A percentile compares a stretch with the other conserved stretches of the same genome.
phyloP scores from a whole-genome alignment of 2,329 filamentous ascomycete species.

The Furcasterigmium sp. region DNA sequence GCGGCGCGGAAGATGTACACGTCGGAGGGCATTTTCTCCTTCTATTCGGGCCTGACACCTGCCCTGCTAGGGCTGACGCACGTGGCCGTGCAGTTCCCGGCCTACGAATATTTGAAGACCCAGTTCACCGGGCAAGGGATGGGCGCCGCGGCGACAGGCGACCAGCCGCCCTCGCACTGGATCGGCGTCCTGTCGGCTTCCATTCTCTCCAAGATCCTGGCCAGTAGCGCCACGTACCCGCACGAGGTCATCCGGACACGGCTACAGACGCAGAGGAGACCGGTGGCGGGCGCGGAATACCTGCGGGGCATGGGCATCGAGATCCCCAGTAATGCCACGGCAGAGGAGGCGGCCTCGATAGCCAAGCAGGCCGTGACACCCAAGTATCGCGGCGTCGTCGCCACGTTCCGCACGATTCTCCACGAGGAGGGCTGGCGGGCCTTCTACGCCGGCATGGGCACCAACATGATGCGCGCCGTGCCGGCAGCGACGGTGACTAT shows the following conservation, averaged over 20 bases:
- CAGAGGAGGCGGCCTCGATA: constrained; percentile 14
- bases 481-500: constrained; percentile 96
- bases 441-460: constrained; percentile 95
- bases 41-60: constrained; percentile 92
- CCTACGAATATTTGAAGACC: constrained; percentile 90
- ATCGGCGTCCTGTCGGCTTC: constrained; percentile 81
- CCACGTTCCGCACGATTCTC: constrained; percentile 79
- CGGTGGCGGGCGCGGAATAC: constrained; percentile 49
- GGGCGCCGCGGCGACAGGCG: constrained; percentile 57
- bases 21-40: constrained; percentile 80
- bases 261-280: constrained; percentile 85
- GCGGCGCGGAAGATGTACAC: constrained; percentile 95
- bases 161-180: constrained; percentile 64
- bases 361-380: constrained; percentile 25
- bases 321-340: constrained; percentile 37
- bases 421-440: constrained; percentile 91
- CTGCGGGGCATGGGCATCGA: constrained; percentile 44
- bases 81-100: constrained; percentile 93
- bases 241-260: constrained; percentile 94
- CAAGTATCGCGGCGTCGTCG: constrained; percentile 73
- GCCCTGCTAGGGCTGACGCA: constrained; percentile 89
- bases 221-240: constrained; percentile 92
- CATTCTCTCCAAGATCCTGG: constrained; percentile 88
- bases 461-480: constrained; percentile 93
- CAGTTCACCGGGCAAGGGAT: constrained; percentile 86